Evolutionary conservation across 345 rosid genomes (phyloP).

Genomic region (Cardamine occulta): DNA sequence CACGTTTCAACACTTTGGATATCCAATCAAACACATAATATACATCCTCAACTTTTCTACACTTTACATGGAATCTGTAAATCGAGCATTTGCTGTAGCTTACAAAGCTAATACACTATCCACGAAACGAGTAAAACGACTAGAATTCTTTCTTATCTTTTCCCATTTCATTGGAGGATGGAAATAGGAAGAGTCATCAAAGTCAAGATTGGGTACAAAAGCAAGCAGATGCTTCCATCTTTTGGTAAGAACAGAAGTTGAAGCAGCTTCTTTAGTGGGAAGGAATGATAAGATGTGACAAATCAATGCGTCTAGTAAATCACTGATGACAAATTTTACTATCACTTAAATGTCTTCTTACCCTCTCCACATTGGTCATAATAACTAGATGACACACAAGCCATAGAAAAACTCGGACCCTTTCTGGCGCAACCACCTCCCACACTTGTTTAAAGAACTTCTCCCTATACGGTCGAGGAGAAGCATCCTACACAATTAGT

Average conservation of each 20-base stretch:
- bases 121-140: not conserved
- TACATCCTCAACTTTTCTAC: no score
- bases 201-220: not conserved
- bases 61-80: not conserved
- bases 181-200: not conserved
- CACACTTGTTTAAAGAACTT: no score
- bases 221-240: not conserved
- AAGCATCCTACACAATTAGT: no score
- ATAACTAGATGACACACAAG: no score
- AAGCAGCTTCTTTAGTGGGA: conserved; percentile 8
- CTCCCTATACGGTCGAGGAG: no score
- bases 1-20: not conserved
- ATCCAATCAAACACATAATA: not conserved
- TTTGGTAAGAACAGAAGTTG: not conserved
- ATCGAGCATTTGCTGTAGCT: not conserved
- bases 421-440: no score
- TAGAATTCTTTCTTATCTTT: not conserved
- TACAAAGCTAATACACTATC: not conserved
- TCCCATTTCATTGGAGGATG: not conserved
- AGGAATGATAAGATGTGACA: not conserved
- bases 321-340: not conserved
- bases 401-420: no score
- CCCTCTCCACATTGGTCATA: no score
- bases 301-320: not conserved
- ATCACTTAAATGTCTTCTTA: no score